Base-by-base conservation (phyloP, 2,329 filamentous ascomycete species). In the Cytospora schulzeri region DNA sequence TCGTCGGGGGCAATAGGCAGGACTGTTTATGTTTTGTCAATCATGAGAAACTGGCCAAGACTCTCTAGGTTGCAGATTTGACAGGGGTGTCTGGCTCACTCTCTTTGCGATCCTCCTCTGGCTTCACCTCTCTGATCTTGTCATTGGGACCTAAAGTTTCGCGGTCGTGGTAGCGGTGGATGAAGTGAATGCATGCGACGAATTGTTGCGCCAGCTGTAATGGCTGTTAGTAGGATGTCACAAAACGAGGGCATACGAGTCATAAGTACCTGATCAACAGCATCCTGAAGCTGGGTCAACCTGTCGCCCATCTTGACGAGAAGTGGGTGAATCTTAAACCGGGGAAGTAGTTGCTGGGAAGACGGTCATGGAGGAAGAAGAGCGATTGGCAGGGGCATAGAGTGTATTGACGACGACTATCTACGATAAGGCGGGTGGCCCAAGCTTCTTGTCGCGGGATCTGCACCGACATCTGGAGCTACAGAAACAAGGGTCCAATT, bases 281-380 rank as follows among this genome's bases (percentile, higher is more conserved):
- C 89, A 79, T 95, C 91, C 77, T 96, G 92, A 64, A 95, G 82
- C 76, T 95, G 91, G 1, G 92, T 94, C 64, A 96, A 83, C 67
- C 89, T 83, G 74, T 96, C 92, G 31, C 85, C 84, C 88, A 92
- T 92, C 8, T 68, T 76, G 54, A 45, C 52, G 17, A 56, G 68
- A 35, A 55, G 66, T 26, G 71, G 68, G 51, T 38, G 29, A 33
- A 31, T 56, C 28, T 22, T 35, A 1, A 26, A 26, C 14, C n/a
- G 31, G 54, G 24, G 24, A 22, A 19, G 24, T 11, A 26, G 50
- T n/a, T 55, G 56, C 3, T n/a, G 19, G 31, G 22, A 31, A 19
- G 22, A 45, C 4, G 24, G 28, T 6, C 19, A 17, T 22, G 17
- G 57, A 17, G 41, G 54, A 53, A 41, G 31, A 45, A 24, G 48